Evolutionary conservation across 2,329 filamentous ascomycete genomes (phyloP).

Genomic region (Nemania bipapillata): DNA sequence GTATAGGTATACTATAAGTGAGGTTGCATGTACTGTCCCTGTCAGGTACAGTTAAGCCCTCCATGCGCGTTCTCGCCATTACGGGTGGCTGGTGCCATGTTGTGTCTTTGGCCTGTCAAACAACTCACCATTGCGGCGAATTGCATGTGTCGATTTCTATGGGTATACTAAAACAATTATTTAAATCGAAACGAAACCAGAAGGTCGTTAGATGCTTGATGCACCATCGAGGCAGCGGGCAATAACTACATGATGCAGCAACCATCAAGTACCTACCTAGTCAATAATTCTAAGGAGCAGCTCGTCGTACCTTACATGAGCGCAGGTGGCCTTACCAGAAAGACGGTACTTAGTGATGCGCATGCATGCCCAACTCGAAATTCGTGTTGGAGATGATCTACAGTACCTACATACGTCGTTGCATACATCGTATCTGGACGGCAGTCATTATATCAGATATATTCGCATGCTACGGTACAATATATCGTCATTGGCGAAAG

Average conservation of each 20-base stretch:
- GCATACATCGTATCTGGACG: not conserved
- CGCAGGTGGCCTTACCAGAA: not conserved
- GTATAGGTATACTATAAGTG: not conserved
- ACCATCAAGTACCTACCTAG: not conserved
- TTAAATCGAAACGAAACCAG: not conserved
- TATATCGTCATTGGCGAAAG: slow-evolving; percentile 1
- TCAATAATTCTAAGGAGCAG: not conserved
- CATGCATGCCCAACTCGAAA: not conserved
- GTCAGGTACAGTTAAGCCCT: not conserved
- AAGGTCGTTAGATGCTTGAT: not conserved
- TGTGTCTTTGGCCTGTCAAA: slow-evolving; percentile 7
- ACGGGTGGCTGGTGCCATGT: not conserved
- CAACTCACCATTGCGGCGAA: not conserved
- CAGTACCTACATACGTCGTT: too few species aligned
- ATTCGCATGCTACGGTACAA: not conserved
- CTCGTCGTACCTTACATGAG: not conserved
- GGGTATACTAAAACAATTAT: not conserved
- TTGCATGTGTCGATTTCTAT: not conserved
- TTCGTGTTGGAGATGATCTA: not conserved
- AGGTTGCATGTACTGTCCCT: not conserved
- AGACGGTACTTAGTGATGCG: not conserved
- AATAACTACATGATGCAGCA: not conserved
- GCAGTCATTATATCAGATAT: not conserved
- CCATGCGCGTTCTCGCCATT: not conserved
- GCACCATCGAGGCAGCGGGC: not conserved